Percentiles rank a stretch among this genome's conserved stretches.
Conservation (phyloP, 208 protist species). For the Trypanosoma rangeli region DNA sequence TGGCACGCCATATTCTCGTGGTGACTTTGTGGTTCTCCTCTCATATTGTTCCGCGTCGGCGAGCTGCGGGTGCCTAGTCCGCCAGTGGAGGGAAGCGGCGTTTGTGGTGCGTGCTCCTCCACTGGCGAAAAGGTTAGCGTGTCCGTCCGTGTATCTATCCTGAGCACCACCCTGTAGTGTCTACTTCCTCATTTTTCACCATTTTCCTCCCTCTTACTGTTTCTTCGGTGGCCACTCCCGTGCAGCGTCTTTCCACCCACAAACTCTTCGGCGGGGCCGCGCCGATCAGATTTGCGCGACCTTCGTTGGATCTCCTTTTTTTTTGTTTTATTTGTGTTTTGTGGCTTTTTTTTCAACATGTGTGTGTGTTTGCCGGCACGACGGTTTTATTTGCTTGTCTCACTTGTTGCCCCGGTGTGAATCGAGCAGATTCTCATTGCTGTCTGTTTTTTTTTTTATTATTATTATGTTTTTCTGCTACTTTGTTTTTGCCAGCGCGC, state of each 20-base stretch:
- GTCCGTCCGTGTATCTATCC: too few relatives aligned
- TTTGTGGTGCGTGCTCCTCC: too few relatives aligned
- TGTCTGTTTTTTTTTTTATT: not conserved
- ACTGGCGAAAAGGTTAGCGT: too few relatives aligned
- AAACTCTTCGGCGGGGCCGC: not conserved
- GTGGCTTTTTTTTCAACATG: conserved; percentile 6
- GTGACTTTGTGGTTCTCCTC: not conserved
- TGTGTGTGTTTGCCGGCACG: too few relatives aligned
- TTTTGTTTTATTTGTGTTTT: not conserved
- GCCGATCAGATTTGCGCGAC: not conserved
- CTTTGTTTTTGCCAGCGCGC: too few relatives aligned
- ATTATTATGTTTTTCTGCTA: not conserved
- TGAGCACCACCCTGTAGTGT: too few relatives aligned
- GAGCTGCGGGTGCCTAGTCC: too few relatives aligned
- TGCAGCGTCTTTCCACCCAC: not conserved
- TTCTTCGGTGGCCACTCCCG: not conserved
- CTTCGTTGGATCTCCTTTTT: not conserved
- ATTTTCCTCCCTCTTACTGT: too few relatives aligned
- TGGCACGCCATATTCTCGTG: conserved; percentile 2
- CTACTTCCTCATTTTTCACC: too few relatives aligned
- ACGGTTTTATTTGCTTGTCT: not conserved
- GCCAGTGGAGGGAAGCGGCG: too few relatives aligned
- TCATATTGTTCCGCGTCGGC: not conserved
- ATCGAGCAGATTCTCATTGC: not conserved
- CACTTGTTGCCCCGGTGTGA: too few relatives aligned